A percentile compares a stretch with the other conserved stretches of the same genome.
phyloP scores from a whole-genome alignment of 192 early-diverging fungal genomes.

The Entomortierella chlamydospora region DNA sequence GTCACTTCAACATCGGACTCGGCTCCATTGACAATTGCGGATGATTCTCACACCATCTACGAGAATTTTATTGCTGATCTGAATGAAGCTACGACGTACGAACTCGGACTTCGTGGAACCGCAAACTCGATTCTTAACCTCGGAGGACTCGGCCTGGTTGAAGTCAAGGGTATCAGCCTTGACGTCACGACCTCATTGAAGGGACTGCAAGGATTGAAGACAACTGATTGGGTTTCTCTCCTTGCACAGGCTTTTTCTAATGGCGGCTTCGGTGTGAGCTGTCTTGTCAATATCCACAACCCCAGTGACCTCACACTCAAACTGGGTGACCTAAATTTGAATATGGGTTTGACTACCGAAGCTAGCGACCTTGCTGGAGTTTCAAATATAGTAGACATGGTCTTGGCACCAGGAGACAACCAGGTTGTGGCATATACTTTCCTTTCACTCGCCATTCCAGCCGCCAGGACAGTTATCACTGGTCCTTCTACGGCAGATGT shows the following conservation, averaged over 20 bases:
- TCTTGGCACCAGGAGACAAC: constrained; percentile 12
- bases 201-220: constrained; percentile 38
- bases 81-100: constrained; percentile 37
- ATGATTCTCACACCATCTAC: constrained; percentile 50
- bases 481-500: not conserved
- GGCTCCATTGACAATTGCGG: constrained; percentile 47
- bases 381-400: not conserved
- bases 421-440: not conserved
- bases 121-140: constrained; percentile 47
- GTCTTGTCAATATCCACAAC: constrained; percentile 29
- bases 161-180: constrained; percentile 51
- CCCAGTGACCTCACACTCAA: constrained; percentile 45
- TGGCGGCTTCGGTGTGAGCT: not conserved
- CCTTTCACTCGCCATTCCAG: not conserved
- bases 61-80: constrained; percentile 57
- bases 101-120: constrained; percentile 58
- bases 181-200: constrained; percentile 47
- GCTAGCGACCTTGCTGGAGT: not conserved
- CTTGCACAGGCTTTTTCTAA: not conserved
- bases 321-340: constrained; percentile 16
- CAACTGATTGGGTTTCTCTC: constrained; percentile 5
- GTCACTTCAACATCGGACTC: constrained; percentile 37
- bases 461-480: not conserved
- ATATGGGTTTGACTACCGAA: not conserved
- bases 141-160: constrained; percentile 52